These are phyloP conservation scores for Hanseniaspora nectarophila DNA, from an alignment of 805 yeast genomes.

Conservation along the genomic window DNA sequence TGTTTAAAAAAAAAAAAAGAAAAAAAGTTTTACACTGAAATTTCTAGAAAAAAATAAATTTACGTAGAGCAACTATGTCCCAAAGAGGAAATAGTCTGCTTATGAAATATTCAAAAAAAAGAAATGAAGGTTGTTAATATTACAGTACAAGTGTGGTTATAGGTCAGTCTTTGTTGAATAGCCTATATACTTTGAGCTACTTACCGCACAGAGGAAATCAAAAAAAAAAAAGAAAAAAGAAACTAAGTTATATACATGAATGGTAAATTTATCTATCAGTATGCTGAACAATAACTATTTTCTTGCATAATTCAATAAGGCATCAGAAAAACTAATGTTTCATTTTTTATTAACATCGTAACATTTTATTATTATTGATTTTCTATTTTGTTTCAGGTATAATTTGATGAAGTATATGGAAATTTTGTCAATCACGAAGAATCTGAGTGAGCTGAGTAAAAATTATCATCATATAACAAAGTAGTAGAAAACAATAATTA, in stretches of 20 bases:
- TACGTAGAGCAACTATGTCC: background rate
- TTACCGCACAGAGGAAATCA: too few relatives aligned
- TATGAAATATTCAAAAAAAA: too few relatives aligned
- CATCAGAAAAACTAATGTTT: background rate
- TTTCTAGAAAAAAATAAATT: background rate
- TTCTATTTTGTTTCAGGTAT: background rate
- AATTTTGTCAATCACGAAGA: slow-evolving; percentile 13
- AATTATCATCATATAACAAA: slow-evolving; percentile 15
- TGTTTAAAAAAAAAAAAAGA: too few relatives aligned
- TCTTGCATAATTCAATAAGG: background rate
- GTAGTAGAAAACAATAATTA: background rate
- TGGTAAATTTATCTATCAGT: too few relatives aligned
- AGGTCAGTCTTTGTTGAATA: too few relatives aligned
- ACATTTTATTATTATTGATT: background rate
- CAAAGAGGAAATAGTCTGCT: background rate
- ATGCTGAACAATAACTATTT: background rate
- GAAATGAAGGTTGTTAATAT: too few relatives aligned
- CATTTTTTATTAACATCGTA: background rate
- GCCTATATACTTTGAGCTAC: too few relatives aligned
- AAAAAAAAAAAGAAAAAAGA: too few relatives aligned
- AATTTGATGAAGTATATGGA: slow-evolving; percentile 15
- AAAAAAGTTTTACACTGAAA: background rate
- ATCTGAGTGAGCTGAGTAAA: slow-evolving; percentile 16
- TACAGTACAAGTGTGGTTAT: too few relatives aligned
- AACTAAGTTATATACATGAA: too few relatives aligned